phyloP scores from a whole-genome alignment of 331 rosid species.

The Arachis monticola region DNA sequence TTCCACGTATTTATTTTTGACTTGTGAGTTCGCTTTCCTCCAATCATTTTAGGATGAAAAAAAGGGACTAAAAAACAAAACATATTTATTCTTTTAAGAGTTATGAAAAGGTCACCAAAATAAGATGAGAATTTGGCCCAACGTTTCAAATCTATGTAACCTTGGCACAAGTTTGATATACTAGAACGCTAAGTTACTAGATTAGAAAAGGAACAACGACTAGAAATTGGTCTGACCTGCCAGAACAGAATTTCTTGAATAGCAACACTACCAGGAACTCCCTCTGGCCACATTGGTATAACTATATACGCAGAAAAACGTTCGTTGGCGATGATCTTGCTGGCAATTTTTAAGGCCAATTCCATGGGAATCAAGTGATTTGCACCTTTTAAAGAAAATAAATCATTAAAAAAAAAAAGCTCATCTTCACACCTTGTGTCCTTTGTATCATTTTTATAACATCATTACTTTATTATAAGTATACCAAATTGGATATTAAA shows the following conservation, averaged over 20 bases:
- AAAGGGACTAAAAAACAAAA: not conserved
- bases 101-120: not conserved
- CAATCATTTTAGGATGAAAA: constrained; percentile 10
- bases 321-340: constrained; percentile 59
- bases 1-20: not conserved
- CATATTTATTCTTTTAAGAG: not conserved
- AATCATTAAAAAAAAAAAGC: not conserved
- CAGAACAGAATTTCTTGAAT: constrained; percentile 80
- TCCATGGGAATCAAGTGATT: constrained; percentile 76
- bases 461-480: not conserved
- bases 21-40: constrained; percentile 7
- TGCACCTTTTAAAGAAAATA: constrained; percentile 59
- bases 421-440: too few relatives aligned
- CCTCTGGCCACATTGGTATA: constrained; percentile 91
- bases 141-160: not conserved
- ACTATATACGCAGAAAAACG: constrained; percentile 67
- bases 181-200: not conserved
- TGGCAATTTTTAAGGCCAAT: constrained; percentile 68
- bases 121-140: not conserved
- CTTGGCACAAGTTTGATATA: not conserved
- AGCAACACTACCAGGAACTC: constrained; percentile 64
- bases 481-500: not conserved
- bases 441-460: too few relatives aligned
- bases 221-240: constrained; percentile 59
- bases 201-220: constrained; percentile 1